Percentiles rank a stretch among this genome's conserved stretches.
phyloP scores from a whole-genome alignment of 495 filamentous ascomycete genomes.

The Aspergillus diversus region DNA sequence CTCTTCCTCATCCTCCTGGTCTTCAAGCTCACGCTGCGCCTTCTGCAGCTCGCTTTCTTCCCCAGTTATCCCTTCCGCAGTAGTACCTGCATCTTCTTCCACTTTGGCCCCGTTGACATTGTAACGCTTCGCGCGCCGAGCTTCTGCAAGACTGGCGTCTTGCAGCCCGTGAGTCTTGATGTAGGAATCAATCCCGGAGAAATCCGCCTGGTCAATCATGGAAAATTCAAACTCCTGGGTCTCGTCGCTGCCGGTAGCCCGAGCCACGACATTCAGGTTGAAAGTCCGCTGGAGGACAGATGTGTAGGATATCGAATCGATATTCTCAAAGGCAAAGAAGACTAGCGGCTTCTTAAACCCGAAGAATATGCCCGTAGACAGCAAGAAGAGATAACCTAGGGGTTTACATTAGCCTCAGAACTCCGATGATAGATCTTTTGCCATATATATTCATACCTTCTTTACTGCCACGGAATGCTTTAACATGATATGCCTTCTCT shows the following conservation, averaged over 20 bases:
- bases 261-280: slow-evolving; percentile 78
- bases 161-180: slow-evolving; percentile 80
- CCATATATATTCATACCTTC: slow-evolving; percentile 58
- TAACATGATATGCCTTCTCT: slow-evolving; percentile 90
- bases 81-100: slow-evolving; percentile 44
- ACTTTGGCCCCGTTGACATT: slow-evolving; percentile 66
- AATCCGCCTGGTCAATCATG: slow-evolving; percentile 88
- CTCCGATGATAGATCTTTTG: not conserved
- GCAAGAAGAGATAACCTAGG: slow-evolving; percentile 83
- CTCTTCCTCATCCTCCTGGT: slow-evolving; percentile 77
- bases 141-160: slow-evolving; percentile 90
- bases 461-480: slow-evolving; percentile 90
- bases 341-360: slow-evolving; percentile 94
- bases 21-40: slow-evolving; percentile 67
- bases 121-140: slow-evolving; percentile 77
- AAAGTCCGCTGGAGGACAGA: slow-evolving; percentile 91
- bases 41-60: slow-evolving; percentile 64
- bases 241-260: slow-evolving; percentile 45
- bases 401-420: slow-evolving; percentile 11
- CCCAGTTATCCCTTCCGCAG: slow-evolving; percentile 38
- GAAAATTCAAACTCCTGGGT: slow-evolving; percentile 77
- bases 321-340: slow-evolving; percentile 78
- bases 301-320: slow-evolving; percentile 85
- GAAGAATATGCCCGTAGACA: slow-evolving; percentile 85
- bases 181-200: slow-evolving; percentile 81